A percentile compares a stretch with the other conserved stretches of the same genome.
Evolutionary conservation across 495 filamentous ascomycete species (phyloP).

Genomic region (Aspergillus conjunctus): DNA sequence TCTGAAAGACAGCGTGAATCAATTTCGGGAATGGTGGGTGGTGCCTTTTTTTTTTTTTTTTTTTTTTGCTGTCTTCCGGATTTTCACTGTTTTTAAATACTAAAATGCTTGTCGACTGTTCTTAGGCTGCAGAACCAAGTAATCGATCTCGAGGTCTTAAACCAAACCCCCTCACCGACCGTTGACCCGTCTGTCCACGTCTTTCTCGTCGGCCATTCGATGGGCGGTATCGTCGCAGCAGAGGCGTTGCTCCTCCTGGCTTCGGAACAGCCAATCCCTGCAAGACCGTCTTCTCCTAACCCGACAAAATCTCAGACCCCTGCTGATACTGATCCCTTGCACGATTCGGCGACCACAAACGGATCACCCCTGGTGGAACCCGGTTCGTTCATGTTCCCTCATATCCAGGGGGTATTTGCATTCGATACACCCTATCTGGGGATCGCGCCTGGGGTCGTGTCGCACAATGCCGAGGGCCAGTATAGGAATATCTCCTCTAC

Average conservation of each 20-base stretch:
- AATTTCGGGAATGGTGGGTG: slow-evolving; percentile 82
- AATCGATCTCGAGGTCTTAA: slow-evolving; percentile 89
- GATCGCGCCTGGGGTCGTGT: slow-evolving; percentile 84
- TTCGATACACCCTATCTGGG: slow-evolving; percentile 96
- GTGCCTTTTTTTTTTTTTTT: not conserved
- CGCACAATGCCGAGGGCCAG: slow-evolving; percentile 84
- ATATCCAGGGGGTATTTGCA: slow-evolving; percentile 82
- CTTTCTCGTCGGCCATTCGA: slow-evolving; percentile 86
- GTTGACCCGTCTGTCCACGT: slow-evolving; percentile 85
- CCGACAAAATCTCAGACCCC: slow-evolving; percentile 17
- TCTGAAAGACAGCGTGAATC: slow-evolving; percentile 72
- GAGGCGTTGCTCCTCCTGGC: slow-evolving; percentile 75
- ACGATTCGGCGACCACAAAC: slow-evolving; percentile 29
- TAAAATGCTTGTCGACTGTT: not conserved
- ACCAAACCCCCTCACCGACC: slow-evolving; percentile 80
- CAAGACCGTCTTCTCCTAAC: slow-evolving; percentile 24
- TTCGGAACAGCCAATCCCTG: slow-evolving; percentile 64
- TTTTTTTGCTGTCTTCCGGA: not conserved
- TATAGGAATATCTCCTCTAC: slow-evolving; percentile 73
- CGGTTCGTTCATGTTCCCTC: slow-evolving; percentile 59
- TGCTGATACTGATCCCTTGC: slow-evolving; percentile 12
- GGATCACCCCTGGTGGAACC: slow-evolving; percentile 32
- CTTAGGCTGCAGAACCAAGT: slow-evolving; percentile 84
- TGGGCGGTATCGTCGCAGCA: slow-evolving; percentile 96
- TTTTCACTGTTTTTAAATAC: not conserved